Evolutionary conservation across 352 stramenopile genomes (phyloP), one percentile per base, ranked within the genome.

Genomic region (Globisporangium nagaii): DNA sequence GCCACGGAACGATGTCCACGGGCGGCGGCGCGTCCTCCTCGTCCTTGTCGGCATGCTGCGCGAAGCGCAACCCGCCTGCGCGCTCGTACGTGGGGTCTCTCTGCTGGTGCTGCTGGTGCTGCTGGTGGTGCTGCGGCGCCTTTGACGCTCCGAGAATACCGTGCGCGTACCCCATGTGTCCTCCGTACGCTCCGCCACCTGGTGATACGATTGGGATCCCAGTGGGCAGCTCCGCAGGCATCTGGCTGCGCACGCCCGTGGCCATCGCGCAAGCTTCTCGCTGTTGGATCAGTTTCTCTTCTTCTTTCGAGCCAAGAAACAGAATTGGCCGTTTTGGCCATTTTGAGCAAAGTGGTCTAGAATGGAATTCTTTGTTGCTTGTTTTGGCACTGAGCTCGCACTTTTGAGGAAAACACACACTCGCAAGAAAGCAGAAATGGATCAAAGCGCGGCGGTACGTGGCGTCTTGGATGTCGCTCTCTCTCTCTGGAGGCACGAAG

Each of bases 1-100:
- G 76, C 84, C 84, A 95, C 7, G 84, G 79, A 46, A 86, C 75
- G 53, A 91, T 84, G 20, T 84, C 74, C 3, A 76, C 44, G 1
- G 67, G 7, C 10, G 71, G 41, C 1, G 57, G 57, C 28, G 57
- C 39, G 9, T 74, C 49, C 25, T 51, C 34, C 24, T 70, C 66
- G 11, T 62, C 59, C 19, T 71, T 73, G 28, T 68, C 63, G 4
- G 59, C 67, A 35, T 83, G 62, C 48, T 71, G 62, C 5, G 79
- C 81, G 54, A 91, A 91, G 20, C 81, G 79, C 55, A 91, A 60
- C 0, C 79, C 79, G 17, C 81, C 81, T 3, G 68, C 70, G n/a
- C 62, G 58, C n/a, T 73, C 60, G 9, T 30, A 58, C 27, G 47
- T 44, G 31, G 34, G 6, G 13, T 56, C 25, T 46, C 12, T 31